Base-by-base conservation (phyloP, 805 yeast species). In the Candida maris region DNA sequence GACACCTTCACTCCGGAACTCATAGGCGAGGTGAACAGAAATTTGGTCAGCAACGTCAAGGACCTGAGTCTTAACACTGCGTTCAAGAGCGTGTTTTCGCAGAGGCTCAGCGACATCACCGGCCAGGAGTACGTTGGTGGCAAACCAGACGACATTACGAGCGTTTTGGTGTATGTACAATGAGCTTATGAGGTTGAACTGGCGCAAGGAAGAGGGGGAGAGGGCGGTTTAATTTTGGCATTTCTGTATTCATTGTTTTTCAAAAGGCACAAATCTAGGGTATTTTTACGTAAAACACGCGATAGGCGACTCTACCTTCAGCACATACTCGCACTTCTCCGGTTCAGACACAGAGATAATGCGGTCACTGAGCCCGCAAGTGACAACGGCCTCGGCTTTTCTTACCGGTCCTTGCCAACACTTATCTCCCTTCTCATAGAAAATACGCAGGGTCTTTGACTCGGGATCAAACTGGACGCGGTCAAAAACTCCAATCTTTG, bases 351-450 rank as follows among this genome's bases (percentile, higher is more conserved):
- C 95, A 3, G 76, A 57, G n/a, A 81, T 38, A 17, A 87, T 57
- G 38, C 70, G 65, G 31, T 72, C 65, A 3, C 65, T 60, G 2
- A 68, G 61, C 0, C 94, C 94, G 62, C 98, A 93, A 13, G 67
- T 64, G 37, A 89, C 54, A 16, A 66, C 65, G 2, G 85, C 80
- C 7, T 57, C 62, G 1, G 86, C 89, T 22, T 81, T 73, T 57
- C 98, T 76, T 19, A 65, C 57, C 4, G 97, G 97, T 0, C 98
- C 98, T 56, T 88, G 85, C 96, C 97, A 91, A 61, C 98, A 93
- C 53, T 70, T 74, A 27, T 78, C 79, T 15, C 98, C 98, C 14
- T 66, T 54, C 4, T 59, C 65, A 54, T 68, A 93, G 6, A 37
- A 21, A 5, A 62, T 25, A 9, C 38, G 44, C 19, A 54, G 39